Conservation (phyloP, 768 basidiomycete genomes). For the Tephrocybe sp. region DNA sequence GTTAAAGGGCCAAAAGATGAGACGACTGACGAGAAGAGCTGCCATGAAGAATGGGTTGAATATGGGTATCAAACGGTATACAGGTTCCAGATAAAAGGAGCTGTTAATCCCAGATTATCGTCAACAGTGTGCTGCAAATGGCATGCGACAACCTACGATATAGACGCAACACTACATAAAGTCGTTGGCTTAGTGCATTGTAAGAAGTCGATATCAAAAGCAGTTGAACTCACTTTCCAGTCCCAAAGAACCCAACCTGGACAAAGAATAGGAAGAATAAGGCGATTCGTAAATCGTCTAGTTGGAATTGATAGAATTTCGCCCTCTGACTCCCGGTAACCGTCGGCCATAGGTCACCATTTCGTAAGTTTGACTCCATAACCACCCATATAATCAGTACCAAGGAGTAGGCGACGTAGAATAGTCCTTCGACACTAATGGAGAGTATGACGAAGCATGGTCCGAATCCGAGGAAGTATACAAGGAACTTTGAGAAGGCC, state of each 20-base stretch:
- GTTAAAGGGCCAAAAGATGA: not conserved
- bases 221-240: conserved; percentile 63
- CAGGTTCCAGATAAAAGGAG: conserved; percentile 85
- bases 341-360: conserved; percentile 5
- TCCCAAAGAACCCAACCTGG: conserved; percentile 84
- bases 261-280: conserved; percentile 85
- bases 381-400: conserved; percentile 67
- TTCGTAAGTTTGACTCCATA: conserved; percentile 43
- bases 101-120: conserved; percentile 29
- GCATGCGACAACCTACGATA: conserved; percentile 52
- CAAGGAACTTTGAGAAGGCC: conserved; percentile 49
- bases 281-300: conserved; percentile 69
- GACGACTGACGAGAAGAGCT: conserved; percentile 51
- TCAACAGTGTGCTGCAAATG: not conserved
- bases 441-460: conserved; percentile 79
- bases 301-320: conserved; percentile 42
- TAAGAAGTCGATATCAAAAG: conserved; percentile 1
- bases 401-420: conserved; percentile 67
- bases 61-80: conserved; percentile 81
- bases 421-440: conserved; percentile 78
- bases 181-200: not conserved
- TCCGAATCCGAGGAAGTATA: conserved; percentile 68
- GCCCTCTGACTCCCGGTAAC: conserved; percentile 8
- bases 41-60: conserved; percentile 88
- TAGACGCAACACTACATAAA: conserved; percentile 66